These are phyloP conservation scores for Sungouiozyma ichnusensis DNA, from an alignment of 805 yeast species.

Conservation along the genomic window DNA sequence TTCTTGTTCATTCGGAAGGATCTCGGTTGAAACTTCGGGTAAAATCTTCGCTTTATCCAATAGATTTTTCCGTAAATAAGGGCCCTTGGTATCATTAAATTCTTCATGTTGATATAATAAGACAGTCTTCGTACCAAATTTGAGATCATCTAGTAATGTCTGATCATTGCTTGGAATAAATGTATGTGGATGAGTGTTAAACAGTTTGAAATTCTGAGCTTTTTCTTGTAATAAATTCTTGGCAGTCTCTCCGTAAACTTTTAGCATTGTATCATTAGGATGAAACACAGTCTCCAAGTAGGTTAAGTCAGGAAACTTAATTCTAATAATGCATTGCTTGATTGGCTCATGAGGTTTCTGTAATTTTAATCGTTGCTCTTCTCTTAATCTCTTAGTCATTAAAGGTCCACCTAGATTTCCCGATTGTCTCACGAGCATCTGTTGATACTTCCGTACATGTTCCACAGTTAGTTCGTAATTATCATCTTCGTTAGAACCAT, in stretches of 20 bases:
- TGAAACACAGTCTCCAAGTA: slow-evolving; percentile 41
- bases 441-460: slow-evolving; percentile 46
- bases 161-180: slow-evolving; percentile 23
- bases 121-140: slow-evolving; percentile 39
- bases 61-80: slow-evolving; percentile 23
- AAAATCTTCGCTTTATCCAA: slow-evolving; percentile 27
- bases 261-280: slow-evolving; percentile 32
- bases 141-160: slow-evolving; percentile 29
- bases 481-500: slow-evolving; percentile 23
- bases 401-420: slow-evolving; percentile 31
- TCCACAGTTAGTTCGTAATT: slow-evolving; percentile 38
- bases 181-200: slow-evolving; percentile 39
- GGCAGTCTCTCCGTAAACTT: slow-evolving; percentile 24
- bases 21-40: slow-evolving; percentile 12
- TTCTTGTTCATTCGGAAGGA: slow-evolving; percentile 1
- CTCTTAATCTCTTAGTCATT: slow-evolving; percentile 34
- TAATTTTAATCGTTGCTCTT: slow-evolving; percentile 23
- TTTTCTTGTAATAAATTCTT: slow-evolving; percentile 25
- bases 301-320: slow-evolving; percentile 49
- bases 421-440: slow-evolving; percentile 36
- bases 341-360: slow-evolving; percentile 11
- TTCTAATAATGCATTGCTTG: slow-evolving; percentile 34
- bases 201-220: slow-evolving; percentile 29
- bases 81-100: slow-evolving; percentile 9
- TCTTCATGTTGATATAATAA: slow-evolving; percentile 27